These are phyloP conservation scores for Heterobasidion parviporum DNA, from an alignment of 1,284 basidiomycete species.

Conservation along the genomic window DNA sequence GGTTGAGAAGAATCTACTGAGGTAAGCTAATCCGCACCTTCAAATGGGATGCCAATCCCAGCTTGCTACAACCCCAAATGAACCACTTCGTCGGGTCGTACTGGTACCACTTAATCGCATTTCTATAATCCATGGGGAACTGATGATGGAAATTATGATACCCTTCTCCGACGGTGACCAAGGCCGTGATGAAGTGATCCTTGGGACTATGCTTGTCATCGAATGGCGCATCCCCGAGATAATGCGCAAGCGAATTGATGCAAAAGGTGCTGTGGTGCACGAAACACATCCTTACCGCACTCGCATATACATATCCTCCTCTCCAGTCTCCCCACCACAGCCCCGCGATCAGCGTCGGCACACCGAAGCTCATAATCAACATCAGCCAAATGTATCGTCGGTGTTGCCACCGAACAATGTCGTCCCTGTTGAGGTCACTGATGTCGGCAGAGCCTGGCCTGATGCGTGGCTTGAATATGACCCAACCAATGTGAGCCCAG, in stretches of 20 bases:
- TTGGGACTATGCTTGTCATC: slow-evolving; percentile 80
- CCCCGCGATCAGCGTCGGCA: slow-evolving; percentile 68
- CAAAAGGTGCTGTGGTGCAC: slow-evolving; percentile 86
- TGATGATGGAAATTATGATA: slow-evolving; percentile 93
- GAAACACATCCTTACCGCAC: slow-evolving; percentile 55
- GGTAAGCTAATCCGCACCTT: slow-evolving; percentile 27
- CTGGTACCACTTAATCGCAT: slow-evolving; percentile 64
- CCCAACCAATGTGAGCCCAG: slow-evolving; percentile 83
- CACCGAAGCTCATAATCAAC: slow-evolving; percentile 51
- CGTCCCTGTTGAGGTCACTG: slow-evolving; percentile 65
- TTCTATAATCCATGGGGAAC: slow-evolving; percentile 82
- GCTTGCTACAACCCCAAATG: slow-evolving; percentile 53
- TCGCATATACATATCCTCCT: slow-evolving; percentile 76
- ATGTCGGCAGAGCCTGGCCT: slow-evolving; percentile 70
- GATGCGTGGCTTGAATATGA: slow-evolving; percentile 71
- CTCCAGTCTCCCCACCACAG: slow-evolving; percentile 72
- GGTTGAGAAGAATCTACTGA: background rate
- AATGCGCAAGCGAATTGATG: slow-evolving; percentile 89
- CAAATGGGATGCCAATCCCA: slow-evolving; percentile 75
- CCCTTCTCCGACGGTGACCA: slow-evolving; percentile 85
- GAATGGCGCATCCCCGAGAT: slow-evolving; percentile 76
- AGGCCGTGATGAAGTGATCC: slow-evolving; percentile 82
- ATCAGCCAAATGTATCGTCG: slow-evolving; percentile 41
- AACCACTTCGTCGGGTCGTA: slow-evolving; percentile 76
- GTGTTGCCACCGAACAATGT: slow-evolving; percentile 76